Conservation (phyloP, 2,329 filamentous ascomycete species). For the Anthostomella pinea region DNA sequence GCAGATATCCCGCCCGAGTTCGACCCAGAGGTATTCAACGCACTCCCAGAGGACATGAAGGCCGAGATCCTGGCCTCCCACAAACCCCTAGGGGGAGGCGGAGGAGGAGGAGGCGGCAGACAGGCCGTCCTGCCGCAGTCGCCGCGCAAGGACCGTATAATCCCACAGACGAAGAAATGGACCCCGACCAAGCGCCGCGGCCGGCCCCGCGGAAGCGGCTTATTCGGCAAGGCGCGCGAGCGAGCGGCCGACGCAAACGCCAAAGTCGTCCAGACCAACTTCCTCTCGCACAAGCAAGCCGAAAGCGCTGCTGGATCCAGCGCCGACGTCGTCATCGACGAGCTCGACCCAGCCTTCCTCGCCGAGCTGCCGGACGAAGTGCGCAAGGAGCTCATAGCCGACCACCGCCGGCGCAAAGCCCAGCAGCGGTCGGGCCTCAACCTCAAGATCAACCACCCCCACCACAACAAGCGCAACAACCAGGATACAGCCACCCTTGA, state of each 20-base stretch:
- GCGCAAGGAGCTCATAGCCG: slow-evolving; percentile 71
- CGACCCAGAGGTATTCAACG: slow-evolving; percentile 79
- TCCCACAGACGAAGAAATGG: slow-evolving; percentile 49
- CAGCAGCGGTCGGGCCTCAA: slow-evolving; percentile 52
- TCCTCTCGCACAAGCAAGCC: slow-evolving; percentile 46
- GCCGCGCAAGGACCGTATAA: slow-evolving; percentile 53
- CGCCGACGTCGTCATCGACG: slow-evolving; percentile 37
- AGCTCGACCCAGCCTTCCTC: slow-evolving; percentile 70
- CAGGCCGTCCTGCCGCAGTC: slow-evolving; percentile 46
- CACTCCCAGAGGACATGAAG: slow-evolving; percentile 81
- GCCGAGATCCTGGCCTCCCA: slow-evolving; percentile 79
- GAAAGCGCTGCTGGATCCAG: too few species aligned
- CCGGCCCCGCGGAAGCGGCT: slow-evolving; percentile 46
- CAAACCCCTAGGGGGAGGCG: slow-evolving; percentile 35
- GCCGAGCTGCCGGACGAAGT: slow-evolving; percentile 80
- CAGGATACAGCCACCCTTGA: slow-evolving; percentile 11
- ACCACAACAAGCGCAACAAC: slow-evolving; percentile 10
- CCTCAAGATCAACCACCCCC: slow-evolving; percentile 34
- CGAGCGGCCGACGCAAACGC: slow-evolving; percentile 53
- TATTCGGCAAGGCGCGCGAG: slow-evolving; percentile 44
- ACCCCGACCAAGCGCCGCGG: slow-evolving; percentile 67
- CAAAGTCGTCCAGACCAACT: slow-evolving; percentile 71
- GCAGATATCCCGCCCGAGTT: slow-evolving; percentile 67
- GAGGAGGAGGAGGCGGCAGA: too few species aligned
- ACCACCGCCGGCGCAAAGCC: slow-evolving; percentile 65